These are phyloP conservation scores for Coemansia sp. DNA, from an alignment of 371 early-diverging fungal species.

Conservation along the genomic window DNA sequence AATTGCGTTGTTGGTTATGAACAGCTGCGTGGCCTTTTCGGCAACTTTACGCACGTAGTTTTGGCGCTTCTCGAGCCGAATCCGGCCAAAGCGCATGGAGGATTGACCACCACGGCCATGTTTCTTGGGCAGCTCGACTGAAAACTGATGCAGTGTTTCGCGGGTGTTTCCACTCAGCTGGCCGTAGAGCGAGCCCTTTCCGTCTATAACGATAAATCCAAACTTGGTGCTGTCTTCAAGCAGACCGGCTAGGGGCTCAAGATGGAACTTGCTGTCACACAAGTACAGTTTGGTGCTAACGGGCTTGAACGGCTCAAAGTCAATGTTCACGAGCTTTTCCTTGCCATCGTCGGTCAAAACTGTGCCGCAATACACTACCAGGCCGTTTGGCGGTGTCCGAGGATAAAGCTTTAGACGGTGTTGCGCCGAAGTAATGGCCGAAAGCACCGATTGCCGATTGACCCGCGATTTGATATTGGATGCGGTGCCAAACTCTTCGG, in stretches of 20 bases:
- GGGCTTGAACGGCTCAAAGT: conserved; percentile 98
- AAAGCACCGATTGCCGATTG: conserved; percentile 93
- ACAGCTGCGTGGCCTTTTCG: conserved; percentile 89
- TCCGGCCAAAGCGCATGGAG: conserved; percentile 97
- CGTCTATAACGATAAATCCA: conserved; percentile 99
- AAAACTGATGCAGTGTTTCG: conserved; percentile 90
- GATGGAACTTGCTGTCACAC: conserved; percentile 99
- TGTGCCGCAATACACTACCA: conserved; percentile 88
- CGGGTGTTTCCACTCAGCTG: conserved; percentile 94
- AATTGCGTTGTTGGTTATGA: conserved; percentile 82
- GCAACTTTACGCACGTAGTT: conserved; percentile 98
- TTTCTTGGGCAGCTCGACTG: conserved; percentile 98
- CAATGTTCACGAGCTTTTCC: conserved; percentile 97
- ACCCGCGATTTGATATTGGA: conserved; percentile 99
- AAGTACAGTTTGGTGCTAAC: conserved; percentile 98
- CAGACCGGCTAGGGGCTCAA: conserved; percentile 86
- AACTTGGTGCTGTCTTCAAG: conserved; percentile 95
- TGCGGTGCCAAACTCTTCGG: conserved; percentile 99
- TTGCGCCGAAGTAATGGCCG: conserved; percentile 98
- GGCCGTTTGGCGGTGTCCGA: conserved; percentile 27
- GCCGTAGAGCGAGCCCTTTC: conserved; percentile 97
- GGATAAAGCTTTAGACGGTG: conserved; percentile 94
- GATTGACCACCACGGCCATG: conserved; percentile 99
- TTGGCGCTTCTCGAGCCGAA: conserved; percentile 97
- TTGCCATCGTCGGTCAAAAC: conserved; percentile 97